Base-by-base conservation (phyloP, 805 yeast species). In the Yarrowia porcina region DNA sequence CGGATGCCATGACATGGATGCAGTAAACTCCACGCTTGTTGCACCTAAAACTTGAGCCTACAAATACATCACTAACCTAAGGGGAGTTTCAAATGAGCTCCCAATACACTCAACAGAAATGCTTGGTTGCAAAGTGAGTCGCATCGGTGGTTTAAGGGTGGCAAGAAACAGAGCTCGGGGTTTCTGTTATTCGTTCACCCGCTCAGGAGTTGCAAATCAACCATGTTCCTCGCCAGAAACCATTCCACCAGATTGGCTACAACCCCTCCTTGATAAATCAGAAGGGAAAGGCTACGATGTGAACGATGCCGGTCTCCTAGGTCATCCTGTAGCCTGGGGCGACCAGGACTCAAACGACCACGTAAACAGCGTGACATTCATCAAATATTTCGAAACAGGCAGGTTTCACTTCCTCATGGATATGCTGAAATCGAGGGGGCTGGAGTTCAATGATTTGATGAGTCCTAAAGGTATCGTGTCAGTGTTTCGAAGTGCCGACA, bases 341-440 rank as follows among this genome's bases (percentile, higher is more conserved):
- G 56, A 49, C 10, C 56, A 49, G n/a, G 56, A 49, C 12, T 49
- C 56, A 3, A 32, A 32, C 18, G 39, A 49, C 21, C 56, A 49
- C 15, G 56, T 49, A 18, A 49, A 49, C 39, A 49, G 39, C 9
- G 56, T 49, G 41, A 33, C 39, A 4, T 49, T 21, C 56, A 32
- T 49, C 20, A 49, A 49, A 39, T 49, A 33, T 10, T 33, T 49
- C 11, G 56, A 49, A n/a, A 49, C 56, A 10, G 56, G 39, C 18
- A 25, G 56, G 39, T 49, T 49, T 33, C 39, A 49, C 18, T 49
- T 49, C 21, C 56, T 49, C 11, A 15, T 32, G 39, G 39, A 49
- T 13, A 49, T 49, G n/a, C 32, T 49, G 25, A 32, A 21, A 10
- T 33, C 38, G 3, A 23, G 56, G 7, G 56, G 56, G 6, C 30